Percentiles rank a stretch among this genome's conserved stretches.
phyloP scores from a whole-genome alignment of 345 rosid species.

The Cardamine occulta region DNA sequence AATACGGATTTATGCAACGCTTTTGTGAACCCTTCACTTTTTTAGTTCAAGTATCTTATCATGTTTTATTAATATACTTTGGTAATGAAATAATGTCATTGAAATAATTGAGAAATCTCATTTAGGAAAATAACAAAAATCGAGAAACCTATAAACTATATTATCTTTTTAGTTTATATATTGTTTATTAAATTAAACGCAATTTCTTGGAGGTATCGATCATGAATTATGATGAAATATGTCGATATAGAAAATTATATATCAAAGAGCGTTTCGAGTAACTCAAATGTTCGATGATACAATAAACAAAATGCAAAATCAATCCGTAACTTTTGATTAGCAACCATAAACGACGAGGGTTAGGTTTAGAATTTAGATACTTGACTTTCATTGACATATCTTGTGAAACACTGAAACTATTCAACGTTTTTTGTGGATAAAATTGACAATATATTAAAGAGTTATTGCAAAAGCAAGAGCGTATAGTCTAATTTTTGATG shows the following conservation, averaged over 20 bases:
- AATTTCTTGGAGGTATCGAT: conserved; percentile 17
- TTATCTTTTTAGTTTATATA: conserved; percentile 27
- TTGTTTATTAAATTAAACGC: conserved; percentile 7
- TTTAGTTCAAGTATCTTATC: conserved; percentile 33
- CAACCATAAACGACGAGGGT: background rate
- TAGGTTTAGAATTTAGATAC: background rate
- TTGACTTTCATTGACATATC: background rate
- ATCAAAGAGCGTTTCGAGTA: conserved; percentile 31
- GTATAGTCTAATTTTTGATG: background rate
- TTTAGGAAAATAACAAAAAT: conserved; percentile 37
- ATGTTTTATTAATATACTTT: conserved; percentile 24
- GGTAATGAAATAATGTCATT: conserved; percentile 24
- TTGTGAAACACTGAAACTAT: background rate
- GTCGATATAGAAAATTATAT: background rate
- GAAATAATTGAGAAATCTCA: conserved; percentile 40
- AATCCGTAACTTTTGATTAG: background rate
- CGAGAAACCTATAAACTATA: conserved; percentile 28
- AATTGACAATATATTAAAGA: conserved; percentile 5
- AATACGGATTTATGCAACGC: background rate
- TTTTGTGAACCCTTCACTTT: conserved; percentile 30
- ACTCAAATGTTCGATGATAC: background rate
- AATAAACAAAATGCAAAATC: background rate
- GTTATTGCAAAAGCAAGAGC: conserved; percentile 19
- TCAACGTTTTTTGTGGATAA: conserved; percentile 2
- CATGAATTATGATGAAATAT: conserved; percentile 6